These are phyloP conservation scores for Dothideomycetes sp. DNA, from an alignment of 2,329 filamentous ascomycete genomes.

Conservation along the genomic window DNA sequence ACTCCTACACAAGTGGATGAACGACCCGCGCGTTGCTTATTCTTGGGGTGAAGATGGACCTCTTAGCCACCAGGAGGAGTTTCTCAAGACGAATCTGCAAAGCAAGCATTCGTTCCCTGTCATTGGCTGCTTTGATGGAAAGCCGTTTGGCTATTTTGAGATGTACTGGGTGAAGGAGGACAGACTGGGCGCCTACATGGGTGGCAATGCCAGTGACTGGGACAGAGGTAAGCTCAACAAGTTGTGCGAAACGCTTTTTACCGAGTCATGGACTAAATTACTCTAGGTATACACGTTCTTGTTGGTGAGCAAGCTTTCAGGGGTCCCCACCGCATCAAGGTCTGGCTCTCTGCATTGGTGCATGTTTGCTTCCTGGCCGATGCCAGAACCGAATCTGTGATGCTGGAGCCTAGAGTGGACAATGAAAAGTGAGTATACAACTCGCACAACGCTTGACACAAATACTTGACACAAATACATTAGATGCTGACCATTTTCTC, in stretches of 20 bases:
- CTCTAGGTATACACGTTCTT: slow-evolving; percentile 65
- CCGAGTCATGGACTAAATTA: too few species aligned
- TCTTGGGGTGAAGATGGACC: slow-evolving; percentile 67
- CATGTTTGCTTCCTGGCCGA: slow-evolving; percentile 76
- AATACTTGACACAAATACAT: background rate
- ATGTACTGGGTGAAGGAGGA: slow-evolving; percentile 98
- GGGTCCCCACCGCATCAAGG: slow-evolving; percentile 60
- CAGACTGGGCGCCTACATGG: slow-evolving; percentile 57
- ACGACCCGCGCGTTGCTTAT: slow-evolving; percentile 67
- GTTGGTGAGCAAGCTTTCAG: slow-evolving; percentile 88
- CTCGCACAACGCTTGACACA: background rate
- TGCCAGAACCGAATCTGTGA: slow-evolving; percentile 67
- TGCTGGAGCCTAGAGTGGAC: slow-evolving; percentile 83
- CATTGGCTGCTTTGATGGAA: slow-evolving; percentile 87
- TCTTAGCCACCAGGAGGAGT: slow-evolving; percentile 48
- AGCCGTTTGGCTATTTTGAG: slow-evolving; percentile 95
- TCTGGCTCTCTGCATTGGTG: slow-evolving; percentile 78
- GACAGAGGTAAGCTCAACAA: slow-evolving; percentile 42
- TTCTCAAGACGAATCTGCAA: slow-evolving; percentile 55
- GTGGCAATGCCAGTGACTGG: slow-evolving; percentile 58
- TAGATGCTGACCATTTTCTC: slow-evolving; percentile 3
- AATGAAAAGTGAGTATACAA: slow-evolving; percentile 61
- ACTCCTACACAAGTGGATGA: slow-evolving; percentile 79
- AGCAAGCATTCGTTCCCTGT: slow-evolving; percentile 74
- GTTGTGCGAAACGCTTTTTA: background rate